Conservation (phyloP, 805 yeast species). For the Candida qinlingensis region DNA sequence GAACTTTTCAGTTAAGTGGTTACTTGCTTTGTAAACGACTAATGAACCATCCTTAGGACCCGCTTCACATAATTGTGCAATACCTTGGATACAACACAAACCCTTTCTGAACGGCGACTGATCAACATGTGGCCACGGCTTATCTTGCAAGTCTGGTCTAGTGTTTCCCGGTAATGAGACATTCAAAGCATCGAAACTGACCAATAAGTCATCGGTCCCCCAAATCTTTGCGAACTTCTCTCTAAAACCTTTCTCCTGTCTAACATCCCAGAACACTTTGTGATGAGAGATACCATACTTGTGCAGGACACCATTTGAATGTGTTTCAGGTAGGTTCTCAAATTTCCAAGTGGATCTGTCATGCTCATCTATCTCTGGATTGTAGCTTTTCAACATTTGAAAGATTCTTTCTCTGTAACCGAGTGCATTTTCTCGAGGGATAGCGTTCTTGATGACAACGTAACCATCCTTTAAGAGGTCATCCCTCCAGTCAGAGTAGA, state of each 20-base stretch:
- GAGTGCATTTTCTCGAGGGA: constrained; percentile 23
- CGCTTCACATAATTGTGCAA: constrained; percentile 25
- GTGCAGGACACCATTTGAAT: constrained; percentile 13
- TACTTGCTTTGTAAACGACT: constrained; percentile 26
- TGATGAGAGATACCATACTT: constrained; percentile 26
- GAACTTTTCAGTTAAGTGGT: constrained; percentile 21
- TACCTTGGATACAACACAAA: constrained; percentile 30
- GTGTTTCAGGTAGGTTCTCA: constrained; percentile 26
- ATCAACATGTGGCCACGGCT: constrained; percentile 31
- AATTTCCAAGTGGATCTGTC: constrained; percentile 27
- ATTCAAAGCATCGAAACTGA: constrained; percentile 30
- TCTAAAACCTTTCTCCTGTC: constrained; percentile 26
- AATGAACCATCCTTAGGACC: constrained; percentile 29
- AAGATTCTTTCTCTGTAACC: constrained; percentile 21
- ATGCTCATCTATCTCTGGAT: constrained; percentile 20
- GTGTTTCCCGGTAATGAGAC: constrained; percentile 25
- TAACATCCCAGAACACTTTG: constrained; percentile 30
- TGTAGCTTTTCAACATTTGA: constrained; percentile 21
- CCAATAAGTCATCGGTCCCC: constrained; percentile 30
- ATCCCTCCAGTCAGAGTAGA: constrained; percentile 27
- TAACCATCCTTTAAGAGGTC: constrained; percentile 26
- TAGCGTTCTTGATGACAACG: constrained; percentile 28
- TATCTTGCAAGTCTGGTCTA: constrained; percentile 7
- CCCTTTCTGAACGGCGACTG: constrained; percentile 29
- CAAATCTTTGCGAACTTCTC: constrained; percentile 26